Conservation (phyloP, 495 filamentous ascomycete species). For the Hypoxylon intermedium region DNA sequence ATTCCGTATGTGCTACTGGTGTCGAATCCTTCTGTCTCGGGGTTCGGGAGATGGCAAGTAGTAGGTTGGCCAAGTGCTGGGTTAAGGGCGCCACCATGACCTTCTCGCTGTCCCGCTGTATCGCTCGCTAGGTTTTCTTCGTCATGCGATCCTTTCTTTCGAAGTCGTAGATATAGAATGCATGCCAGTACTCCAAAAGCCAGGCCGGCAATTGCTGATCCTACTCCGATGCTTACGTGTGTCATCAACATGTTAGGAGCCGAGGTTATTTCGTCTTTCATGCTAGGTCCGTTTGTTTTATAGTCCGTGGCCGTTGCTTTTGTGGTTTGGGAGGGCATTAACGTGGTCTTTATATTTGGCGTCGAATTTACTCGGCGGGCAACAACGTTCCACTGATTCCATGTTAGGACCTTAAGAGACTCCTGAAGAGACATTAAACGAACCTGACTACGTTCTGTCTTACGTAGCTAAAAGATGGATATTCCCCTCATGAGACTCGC, state of each 20-base stretch:
- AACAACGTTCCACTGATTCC: neutral
- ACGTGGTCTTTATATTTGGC: neutral
- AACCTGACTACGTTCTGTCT: neutral
- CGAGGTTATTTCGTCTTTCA: neutral
- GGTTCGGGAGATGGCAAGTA: neutral
- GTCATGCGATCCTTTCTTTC: neutral
- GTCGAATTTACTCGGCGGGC: neutral
- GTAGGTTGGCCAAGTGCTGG: neutral
- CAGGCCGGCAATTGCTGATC: neutral
- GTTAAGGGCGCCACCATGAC: neutral
- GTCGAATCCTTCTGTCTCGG: neutral
- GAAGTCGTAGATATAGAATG: neutral
- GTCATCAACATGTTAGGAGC: neutral
- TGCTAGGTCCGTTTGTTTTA: neutral
- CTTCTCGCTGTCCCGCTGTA: too few relatives aligned
- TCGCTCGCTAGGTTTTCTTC: neutral
- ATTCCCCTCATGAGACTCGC: neutral
- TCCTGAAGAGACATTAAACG: neutral
- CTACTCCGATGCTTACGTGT: neutral
- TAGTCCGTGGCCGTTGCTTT: neutral
- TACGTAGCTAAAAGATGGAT: neutral
- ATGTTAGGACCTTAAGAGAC: neutral
- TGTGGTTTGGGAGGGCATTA: neutral
- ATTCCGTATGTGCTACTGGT: neutral
- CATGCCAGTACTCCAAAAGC: neutral